phyloP scores from a whole-genome alignment of 805 yeast species.

The Pichia manshurica region DNA sequence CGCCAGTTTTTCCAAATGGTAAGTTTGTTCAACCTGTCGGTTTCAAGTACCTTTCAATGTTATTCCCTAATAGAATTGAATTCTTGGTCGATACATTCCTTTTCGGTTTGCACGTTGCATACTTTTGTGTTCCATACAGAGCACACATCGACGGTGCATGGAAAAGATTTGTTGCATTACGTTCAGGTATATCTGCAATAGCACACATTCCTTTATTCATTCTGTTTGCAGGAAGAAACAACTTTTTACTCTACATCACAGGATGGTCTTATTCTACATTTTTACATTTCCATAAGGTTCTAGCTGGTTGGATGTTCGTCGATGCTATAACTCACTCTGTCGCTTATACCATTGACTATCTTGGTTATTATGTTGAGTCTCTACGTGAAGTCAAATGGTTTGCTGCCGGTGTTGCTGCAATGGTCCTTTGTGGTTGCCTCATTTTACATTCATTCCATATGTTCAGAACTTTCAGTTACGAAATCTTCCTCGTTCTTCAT shows the following conservation, averaged over 20 bases:
- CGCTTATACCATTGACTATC: constrained; percentile 13
- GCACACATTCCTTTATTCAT: constrained; percentile 36
- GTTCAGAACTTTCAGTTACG: constrained; percentile 52
- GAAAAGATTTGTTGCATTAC: constrained; percentile 23
- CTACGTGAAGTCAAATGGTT: constrained; percentile 14
- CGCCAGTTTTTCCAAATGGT: constrained; percentile 31
- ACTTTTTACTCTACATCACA: constrained; percentile 37
- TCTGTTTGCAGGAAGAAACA: constrained; percentile 44
- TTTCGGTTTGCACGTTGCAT: constrained; percentile 11
- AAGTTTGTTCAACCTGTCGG: constrained; percentile 16
- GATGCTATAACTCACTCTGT: constrained; percentile 36
- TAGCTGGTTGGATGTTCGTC: constrained; percentile 41
- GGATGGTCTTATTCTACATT: constrained; percentile 39
- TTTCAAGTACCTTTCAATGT: constrained; percentile 11
- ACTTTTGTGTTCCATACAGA: constrained; percentile 10
- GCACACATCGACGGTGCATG: constrained; percentile 21
- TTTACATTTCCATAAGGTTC: constrained; percentile 49
- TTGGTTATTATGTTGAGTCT: constrained; percentile 9
- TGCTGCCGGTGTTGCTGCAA: constrained; percentile 35
- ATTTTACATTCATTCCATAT: constrained; percentile 44
- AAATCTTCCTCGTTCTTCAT: constrained; percentile 51
- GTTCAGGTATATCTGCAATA: constrained; percentile 33
- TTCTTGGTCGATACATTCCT: constrained; percentile 7
- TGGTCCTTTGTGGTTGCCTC: constrained; percentile 38
- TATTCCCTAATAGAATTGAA: constrained; percentile 12